phyloP scores from a whole-genome alignment of 495 filamentous ascomycete genomes.

The Aspergillus conjunctus region DNA sequence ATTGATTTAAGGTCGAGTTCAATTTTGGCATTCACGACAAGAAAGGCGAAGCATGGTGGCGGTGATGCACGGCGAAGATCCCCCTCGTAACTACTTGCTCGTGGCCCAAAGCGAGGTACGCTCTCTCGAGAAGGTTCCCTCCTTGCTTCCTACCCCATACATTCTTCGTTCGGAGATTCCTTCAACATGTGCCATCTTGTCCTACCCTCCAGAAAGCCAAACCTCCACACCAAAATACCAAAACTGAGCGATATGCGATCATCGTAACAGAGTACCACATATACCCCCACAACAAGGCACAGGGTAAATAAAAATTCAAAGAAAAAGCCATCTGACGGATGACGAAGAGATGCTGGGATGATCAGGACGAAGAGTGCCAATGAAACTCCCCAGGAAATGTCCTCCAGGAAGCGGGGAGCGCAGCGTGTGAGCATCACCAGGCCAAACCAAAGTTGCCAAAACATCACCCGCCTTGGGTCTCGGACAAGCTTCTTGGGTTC shows the following conservation, averaged over 20 bases:
- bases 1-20: too few relatives aligned
- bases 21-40: too few relatives aligned
- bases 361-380: not conserved
- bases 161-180: not conserved
- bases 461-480: conserved; percentile 16
- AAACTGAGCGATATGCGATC: too few relatives aligned
- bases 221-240: not conserved
- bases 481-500: conserved; percentile 31
- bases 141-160: not conserved
- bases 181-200: not conserved
- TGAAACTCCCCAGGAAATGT: not conserved
- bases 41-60: too few relatives aligned
- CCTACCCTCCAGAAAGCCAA: not conserved
- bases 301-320: not conserved
- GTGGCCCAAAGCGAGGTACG: too few relatives aligned
- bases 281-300: not conserved
- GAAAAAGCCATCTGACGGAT: not conserved
- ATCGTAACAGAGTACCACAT: not conserved
- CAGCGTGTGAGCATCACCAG: conserved; percentile 1
- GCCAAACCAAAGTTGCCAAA: conserved; percentile 9
- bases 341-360: conserved; percentile 1
- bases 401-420: conserved; percentile 2
- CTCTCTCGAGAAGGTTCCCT: not conserved
- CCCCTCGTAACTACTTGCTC: too few relatives aligned
- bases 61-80: too few relatives aligned